These are phyloP conservation scores for Saccharomyces hybrid DNA, from an alignment of 1,139 yeast genomes.

Conservation along the genomic window DNA sequence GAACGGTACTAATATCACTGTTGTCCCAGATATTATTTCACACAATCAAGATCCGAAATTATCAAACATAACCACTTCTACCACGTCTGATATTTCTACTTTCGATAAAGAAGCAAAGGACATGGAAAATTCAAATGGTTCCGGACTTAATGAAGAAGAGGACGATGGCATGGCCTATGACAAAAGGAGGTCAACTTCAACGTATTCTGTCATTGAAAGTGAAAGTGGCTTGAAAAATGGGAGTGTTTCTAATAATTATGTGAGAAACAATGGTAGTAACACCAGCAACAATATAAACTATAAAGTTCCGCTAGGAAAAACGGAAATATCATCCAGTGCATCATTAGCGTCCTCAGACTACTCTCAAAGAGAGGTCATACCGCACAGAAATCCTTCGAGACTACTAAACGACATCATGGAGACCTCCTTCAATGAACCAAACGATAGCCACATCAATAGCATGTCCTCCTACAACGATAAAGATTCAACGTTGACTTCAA, in stretches of 20 bases:
- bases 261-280: conserved; percentile 1
- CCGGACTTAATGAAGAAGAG: conserved; percentile 1
- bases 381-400: neutral
- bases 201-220: conserved; percentile 22
- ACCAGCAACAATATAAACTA: neutral
- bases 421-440: conserved; percentile 4
- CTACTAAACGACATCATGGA: neutral
- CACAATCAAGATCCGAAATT: conserved; percentile 1
- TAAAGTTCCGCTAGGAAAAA: conserved; percentile 1
- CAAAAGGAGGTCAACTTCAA: conserved; percentile 12
- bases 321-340: conserved; percentile 3
- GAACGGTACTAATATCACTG: conserved; percentile 1
- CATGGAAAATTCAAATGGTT: neutral
- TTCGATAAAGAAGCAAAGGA: conserved; percentile 1
- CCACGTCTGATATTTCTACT: neutral
- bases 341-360: conserved; percentile 5
- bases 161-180: neutral
- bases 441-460: conserved; percentile 1
- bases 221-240: conserved; percentile 5
- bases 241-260: neutral
- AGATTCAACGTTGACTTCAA: conserved; percentile 65
- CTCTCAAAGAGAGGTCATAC: conserved; percentile 1
- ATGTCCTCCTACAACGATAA: conserved; percentile 14
- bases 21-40: conserved; percentile 12
- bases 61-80: neutral